phyloP scores from a whole-genome alignment of 2,329 filamentous ascomycete genomes.

The Pseudogymnoascus sp. region DNA sequence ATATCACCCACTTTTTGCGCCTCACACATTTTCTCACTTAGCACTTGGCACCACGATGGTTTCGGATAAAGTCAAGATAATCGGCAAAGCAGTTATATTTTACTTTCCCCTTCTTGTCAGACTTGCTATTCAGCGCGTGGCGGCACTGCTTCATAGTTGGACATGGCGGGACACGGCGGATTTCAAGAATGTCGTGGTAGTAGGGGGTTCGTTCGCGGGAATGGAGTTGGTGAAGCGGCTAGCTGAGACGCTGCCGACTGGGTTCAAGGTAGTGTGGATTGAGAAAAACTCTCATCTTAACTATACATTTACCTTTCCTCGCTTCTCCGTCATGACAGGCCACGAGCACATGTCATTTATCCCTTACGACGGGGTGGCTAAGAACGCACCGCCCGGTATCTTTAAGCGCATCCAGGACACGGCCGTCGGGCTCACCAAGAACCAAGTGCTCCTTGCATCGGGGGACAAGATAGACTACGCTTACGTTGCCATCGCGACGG shows the following conservation, averaged over 20 bases:
- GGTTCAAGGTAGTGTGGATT: constrained; percentile 39
- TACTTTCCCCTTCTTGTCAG: constrained; percentile 2
- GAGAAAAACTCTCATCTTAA: constrained; percentile 48
- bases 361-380: constrained; percentile 34
- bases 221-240: constrained; percentile 31
- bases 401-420: constrained; percentile 27
- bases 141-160: background rate
- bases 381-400: constrained; percentile 26
- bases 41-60: background rate
- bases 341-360: constrained; percentile 44
- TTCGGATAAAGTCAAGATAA: background rate
- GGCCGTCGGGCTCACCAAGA: constrained; percentile 26
- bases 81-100: background rate
- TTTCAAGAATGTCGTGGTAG: constrained; percentile 32
- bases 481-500: constrained; percentile 39
- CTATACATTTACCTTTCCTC: constrained; percentile 42
- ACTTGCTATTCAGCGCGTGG: background rate
- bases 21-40: background rate
- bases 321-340: constrained; percentile 37
- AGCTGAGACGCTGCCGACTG: constrained; percentile 34
- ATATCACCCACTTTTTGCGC: background rate
- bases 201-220: constrained; percentile 41
- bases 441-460: constrained; percentile 27
- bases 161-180: constrained; percentile 12
- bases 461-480: constrained; percentile 34